Evolutionary conservation across 2,329 filamentous ascomycete genomes (phyloP).

Genomic region (Albifimbria verrucaria): DNA sequence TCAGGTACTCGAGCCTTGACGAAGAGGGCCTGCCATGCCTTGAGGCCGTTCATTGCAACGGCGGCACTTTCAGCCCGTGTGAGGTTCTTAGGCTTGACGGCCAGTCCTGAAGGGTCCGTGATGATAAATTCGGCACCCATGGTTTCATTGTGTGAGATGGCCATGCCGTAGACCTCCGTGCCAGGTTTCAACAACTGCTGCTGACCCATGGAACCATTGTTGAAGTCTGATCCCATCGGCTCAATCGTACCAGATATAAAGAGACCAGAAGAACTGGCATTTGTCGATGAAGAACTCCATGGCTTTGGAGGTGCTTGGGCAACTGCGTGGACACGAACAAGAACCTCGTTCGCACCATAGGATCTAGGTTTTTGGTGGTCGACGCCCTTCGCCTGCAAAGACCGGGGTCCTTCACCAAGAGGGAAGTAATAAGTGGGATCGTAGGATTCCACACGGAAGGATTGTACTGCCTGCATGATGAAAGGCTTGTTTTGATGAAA

Average conservation of each 20-base stretch:
- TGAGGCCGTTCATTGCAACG: slow-evolving; percentile 30
- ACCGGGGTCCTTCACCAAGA: too few species aligned
- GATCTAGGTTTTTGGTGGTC: too few species aligned
- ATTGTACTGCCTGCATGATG: too few species aligned
- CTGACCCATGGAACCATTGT: neutral
- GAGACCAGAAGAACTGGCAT: neutral
- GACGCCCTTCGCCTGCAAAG: too few species aligned
- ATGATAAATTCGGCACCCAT: slow-evolving; percentile 21
- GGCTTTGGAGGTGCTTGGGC: too few species aligned
- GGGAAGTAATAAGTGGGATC: too few species aligned
- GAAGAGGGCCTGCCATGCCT: slow-evolving; percentile 32
- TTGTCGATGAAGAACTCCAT: too few species aligned
- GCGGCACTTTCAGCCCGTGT: slow-evolving; percentile 27
- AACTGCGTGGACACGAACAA: too few species aligned
- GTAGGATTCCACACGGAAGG: too few species aligned
- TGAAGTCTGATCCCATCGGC: neutral
- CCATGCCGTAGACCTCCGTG: slow-evolving; percentile 11
- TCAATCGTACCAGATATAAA: neutral
- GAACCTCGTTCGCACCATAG: too few species aligned
- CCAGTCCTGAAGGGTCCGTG: slow-evolving; percentile 21
- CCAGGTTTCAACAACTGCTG: neutral
- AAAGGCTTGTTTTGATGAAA: too few species aligned
- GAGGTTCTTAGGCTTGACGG: slow-evolving; percentile 22
- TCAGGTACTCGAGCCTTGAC: slow-evolving; percentile 14
- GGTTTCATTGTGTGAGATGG: slow-evolving; percentile 13